These are phyloP conservation scores for Thelonectria rubi DNA, from an alignment of 2,329 filamentous ascomycete species.

Conservation along the genomic window DNA sequence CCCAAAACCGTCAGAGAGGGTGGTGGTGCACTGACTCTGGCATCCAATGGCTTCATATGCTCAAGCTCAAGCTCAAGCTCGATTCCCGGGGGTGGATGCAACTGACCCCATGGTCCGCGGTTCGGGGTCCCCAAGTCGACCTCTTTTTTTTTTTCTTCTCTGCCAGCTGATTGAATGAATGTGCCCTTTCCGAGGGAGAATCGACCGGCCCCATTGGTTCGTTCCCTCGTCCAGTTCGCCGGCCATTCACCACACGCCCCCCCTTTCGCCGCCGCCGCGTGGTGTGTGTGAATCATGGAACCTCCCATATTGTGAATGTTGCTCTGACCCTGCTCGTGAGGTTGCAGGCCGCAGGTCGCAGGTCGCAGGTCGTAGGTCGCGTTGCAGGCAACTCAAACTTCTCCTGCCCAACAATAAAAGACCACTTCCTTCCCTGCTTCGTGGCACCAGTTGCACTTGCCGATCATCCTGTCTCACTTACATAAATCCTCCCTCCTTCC, in stretches of 20 bases:
- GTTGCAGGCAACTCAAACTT: not conserved
- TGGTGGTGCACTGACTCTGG: too few species aligned
- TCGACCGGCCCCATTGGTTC: too few species aligned
- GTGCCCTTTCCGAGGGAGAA: too few species aligned
- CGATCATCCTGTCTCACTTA: slow-evolving; percentile 22
- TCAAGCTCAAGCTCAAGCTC: slow-evolving; percentile 27
- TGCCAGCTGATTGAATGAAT: too few species aligned
- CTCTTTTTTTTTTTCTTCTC: too few species aligned
- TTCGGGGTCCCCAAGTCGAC: slow-evolving; percentile 9
- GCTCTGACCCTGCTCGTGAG: too few species aligned
- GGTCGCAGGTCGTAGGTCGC: slow-evolving; percentile 3
- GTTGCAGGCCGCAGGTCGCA: too few species aligned
- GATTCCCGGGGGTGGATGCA: slow-evolving; percentile 23
- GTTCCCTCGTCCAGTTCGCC: too few species aligned
- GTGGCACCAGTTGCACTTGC: slow-evolving; percentile 19
- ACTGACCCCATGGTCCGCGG: slow-evolving; percentile 4
- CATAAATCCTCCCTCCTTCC: slow-evolving; percentile 1
- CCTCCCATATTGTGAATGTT: not conserved
- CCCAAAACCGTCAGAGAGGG: too few species aligned
- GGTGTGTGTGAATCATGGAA: not conserved
- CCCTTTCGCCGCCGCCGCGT: not conserved
- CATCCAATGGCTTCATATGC: not conserved
- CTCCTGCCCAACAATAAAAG: slow-evolving; percentile 21
- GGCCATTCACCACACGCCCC: too few species aligned
- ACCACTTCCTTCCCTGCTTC: slow-evolving; percentile 17